Percentiles rank a stretch among this genome's conserved stretches.
phyloP scores from a whole-genome alignment of 352 stramenopile genomes.

The Pythium dissimile region DNA sequence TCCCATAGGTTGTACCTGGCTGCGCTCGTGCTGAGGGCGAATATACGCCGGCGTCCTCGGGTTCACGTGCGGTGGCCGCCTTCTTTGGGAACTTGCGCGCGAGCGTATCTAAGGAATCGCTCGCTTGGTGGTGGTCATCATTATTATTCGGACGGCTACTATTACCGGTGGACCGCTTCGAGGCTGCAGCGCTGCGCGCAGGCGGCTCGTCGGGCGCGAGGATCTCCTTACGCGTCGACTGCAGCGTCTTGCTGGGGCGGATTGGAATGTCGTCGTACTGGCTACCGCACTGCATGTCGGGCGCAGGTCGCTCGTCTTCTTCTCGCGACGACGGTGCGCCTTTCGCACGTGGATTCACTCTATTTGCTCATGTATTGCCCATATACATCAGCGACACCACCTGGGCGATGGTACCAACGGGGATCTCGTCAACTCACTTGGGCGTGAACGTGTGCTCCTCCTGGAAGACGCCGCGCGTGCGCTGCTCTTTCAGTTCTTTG shows the following conservation, averaged over 20 bases:
- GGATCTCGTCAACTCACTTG: slow-evolving; percentile 37
- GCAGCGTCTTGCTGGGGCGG: slow-evolving; percentile 33
- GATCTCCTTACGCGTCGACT: slow-evolving; percentile 22
- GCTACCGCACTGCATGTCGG: slow-evolving; percentile 19
- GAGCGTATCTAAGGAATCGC: slow-evolving; percentile 60
- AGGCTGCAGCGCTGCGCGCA: slow-evolving; percentile 16
- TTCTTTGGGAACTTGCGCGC: slow-evolving; percentile 65
- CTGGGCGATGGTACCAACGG: not conserved
- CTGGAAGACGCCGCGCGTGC: slow-evolving; percentile 58
- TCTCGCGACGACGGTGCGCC: slow-evolving; percentile 44
- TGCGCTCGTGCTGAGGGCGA: slow-evolving; percentile 31
- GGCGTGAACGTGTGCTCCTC: slow-evolving; percentile 77
- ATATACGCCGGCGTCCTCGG: slow-evolving; percentile 18
- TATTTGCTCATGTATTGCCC: slow-evolving; percentile 12
- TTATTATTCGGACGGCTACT: slow-evolving; percentile 37
- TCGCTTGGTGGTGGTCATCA: slow-evolving; percentile 43
- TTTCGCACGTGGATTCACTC: slow-evolving; percentile 40
- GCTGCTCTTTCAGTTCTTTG: slow-evolving; percentile 69
- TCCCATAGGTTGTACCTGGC: slow-evolving; percentile 26
- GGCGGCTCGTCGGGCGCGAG: slow-evolving; percentile 23
- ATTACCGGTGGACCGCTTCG: slow-evolving; percentile 18
- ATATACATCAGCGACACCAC: not conserved
- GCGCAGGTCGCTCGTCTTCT: slow-evolving; percentile 31
- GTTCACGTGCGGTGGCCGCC: slow-evolving; percentile 6
- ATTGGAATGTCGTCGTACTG: slow-evolving; percentile 42